Evolutionary conservation across 2,329 filamentous ascomycete genomes (phyloP), one percentile per base, ranked within the genome.

Genomic region (Thelonectria blattea): DNA sequence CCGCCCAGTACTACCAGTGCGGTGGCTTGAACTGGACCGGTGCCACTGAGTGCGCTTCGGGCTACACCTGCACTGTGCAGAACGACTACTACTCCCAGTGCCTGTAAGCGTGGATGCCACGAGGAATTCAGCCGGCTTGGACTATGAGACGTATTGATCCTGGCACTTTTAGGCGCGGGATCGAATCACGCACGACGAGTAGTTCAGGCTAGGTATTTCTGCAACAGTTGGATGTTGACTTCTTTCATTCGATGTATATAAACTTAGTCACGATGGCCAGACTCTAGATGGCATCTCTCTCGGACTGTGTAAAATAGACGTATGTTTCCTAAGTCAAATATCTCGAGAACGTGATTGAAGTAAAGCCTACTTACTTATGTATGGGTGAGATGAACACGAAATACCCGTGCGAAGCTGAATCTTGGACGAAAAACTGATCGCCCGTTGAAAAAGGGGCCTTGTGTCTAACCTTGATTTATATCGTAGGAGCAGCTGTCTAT

Each of bases 81-180:
- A 79, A 78, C 63, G 50, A 66, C 8, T 80, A 70, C 56, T 80
- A 80, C 72, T 76, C 64, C 30, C 78, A 80, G 63, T 77, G 75
- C 51, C 52, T 76, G 14, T 60, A 49, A 37, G 39, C 47, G 9
- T n/a, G 11, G 17, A 8, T 17, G 3, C 12, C 2, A 3, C 10
- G 1, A 15, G 4, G 6, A 22, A 39, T 20, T 42, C 2, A 14
- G 10, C 14, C 14, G 27, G 17, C 11, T 11, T 11, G 34, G 17
- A 17, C n/a, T 20, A 5, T 17, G 39, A 20, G 8, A 20, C n/a
- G 39, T 10, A 20, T 42, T 42, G n/a, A 42, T 20, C n/a, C 17
- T 15, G 6, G 34, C 39, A 42, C 15, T 17, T 42, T 42, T 20
- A 6, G 39, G 9, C 27, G 42, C 10, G 5, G 42, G 15, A 37